phyloP scores from a whole-genome alignment of 2,329 filamentous ascomycete genomes.

The Parastagonospora avenae region DNA sequence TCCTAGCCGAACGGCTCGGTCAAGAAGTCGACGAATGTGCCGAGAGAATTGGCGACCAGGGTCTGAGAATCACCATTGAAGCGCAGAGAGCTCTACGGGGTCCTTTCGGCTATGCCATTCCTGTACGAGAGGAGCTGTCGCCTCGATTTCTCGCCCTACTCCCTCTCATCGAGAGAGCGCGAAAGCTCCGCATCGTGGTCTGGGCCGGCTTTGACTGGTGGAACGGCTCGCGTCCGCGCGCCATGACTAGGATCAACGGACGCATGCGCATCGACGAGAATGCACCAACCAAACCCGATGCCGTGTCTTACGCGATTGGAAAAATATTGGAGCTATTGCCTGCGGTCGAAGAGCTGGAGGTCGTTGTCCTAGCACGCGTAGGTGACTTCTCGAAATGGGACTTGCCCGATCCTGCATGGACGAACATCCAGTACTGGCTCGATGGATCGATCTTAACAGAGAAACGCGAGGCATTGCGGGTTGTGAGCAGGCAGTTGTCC shows the following conservation, averaged over 20 bases:
- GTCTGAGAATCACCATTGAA: conserved; percentile 33
- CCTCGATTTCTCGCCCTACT: conserved; percentile 33
- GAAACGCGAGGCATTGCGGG: conserved; percentile 12
- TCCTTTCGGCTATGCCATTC: conserved; percentile 24
- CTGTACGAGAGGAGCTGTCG: conserved; percentile 26
- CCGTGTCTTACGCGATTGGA: conserved; percentile 23
- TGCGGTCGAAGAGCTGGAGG: conserved; percentile 27
- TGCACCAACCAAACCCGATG: conserved; percentile 13
- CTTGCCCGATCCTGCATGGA: conserved; percentile 32
- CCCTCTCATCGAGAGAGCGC: conserved; percentile 21
- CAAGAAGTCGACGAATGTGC: conserved; percentile 21
- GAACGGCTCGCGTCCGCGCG: conserved; percentile 13
- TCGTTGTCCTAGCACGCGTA: conserved; percentile 29
- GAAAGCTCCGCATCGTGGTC: conserved; percentile 27
- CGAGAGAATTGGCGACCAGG: conserved; percentile 28
- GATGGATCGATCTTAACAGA: conserved; percentile 18
- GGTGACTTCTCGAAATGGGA: conserved; percentile 31
- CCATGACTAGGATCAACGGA: conserved; percentile 7
- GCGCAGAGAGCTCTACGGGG: conserved; percentile 20
- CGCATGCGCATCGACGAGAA: conserved; percentile 5
- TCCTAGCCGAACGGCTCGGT: conserved; percentile 15
- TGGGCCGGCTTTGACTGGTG: conserved; percentile 38
- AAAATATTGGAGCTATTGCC: conserved; percentile 30
- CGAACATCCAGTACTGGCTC: conserved; percentile 33
- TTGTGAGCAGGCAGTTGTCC: conserved; percentile 23